Base-by-base conservation (phyloP, 208 protist genomes). In the Wallacemonas collosoma region DNA sequence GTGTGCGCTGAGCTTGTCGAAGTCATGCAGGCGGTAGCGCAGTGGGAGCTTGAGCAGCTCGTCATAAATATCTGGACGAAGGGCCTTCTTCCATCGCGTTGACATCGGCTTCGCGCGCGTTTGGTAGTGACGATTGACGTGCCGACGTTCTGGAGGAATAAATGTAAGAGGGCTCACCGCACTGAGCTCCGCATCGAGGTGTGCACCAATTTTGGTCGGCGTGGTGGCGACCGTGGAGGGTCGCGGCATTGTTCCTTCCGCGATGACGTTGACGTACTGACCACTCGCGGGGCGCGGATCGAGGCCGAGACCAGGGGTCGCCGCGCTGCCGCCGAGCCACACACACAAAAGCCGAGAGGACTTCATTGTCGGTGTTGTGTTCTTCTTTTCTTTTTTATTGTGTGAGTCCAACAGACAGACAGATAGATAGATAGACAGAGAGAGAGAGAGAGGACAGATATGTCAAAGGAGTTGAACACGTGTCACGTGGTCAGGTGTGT, bases 11-110 rank as follows among this genome's bases (percentile, higher is more conserved):
- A 96, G 78, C 26, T 60, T 77, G 12, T 63, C 65, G 67, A 95
- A 96, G 73, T 85, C 79, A 60, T 96, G 92, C 55, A 96, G 78
- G 48, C 80, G 79, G 71, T 80, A 96, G 8, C 92, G 87, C 51
- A 96, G 67, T 8, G 92, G 92, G 15, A 96, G 74, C 75, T 96
- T 96, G 63, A 95, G 68, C 51, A 96, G 73, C 66, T 96, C 92
- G 54, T 95, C 92, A 80, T 96, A 96, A 54, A 96, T 80, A 41
- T 94, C 89, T 6, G 84, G 76, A 3, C 88, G 85, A 1, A 96
- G 85, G 3, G 53, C 70, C 2, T 83, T 79, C 17, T 84, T 85
- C 83, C 85, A 94, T 50, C 86, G 88, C 5, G 76, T 51, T 8
- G 80, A 76, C 26, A 15, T 12, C 2, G 71, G 80, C 64, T 82